A percentile compares a stretch with the other conserved stretches of the same genome.
These are phyloP conservation scores for Saccharomycopsis fibuligera DNA, from an alignment of 805 yeast genomes.

Conservation along the genomic window DNA sequence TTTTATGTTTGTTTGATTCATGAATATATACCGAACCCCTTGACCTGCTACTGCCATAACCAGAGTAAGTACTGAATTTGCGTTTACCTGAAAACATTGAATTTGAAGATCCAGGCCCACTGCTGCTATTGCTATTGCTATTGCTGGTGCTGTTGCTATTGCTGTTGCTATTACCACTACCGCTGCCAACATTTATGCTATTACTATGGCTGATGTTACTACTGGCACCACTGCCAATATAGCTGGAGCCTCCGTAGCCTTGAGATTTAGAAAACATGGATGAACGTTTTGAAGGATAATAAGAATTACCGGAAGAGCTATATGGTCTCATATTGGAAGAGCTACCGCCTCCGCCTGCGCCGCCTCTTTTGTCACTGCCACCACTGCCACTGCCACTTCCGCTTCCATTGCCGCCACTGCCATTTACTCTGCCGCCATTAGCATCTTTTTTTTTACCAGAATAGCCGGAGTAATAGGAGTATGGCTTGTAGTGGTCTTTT, in stretches of 20 bases:
- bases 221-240: constrained; percentile 10
- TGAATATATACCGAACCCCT: constrained; percentile 16
- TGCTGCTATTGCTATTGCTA: constrained; percentile 2
- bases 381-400: background rate
- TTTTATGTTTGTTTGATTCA: constrained; percentile 7
- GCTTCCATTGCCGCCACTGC: background rate
- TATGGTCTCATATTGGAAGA: constrained; percentile 3
- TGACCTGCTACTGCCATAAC: constrained; percentile 1
- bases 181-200: background rate
- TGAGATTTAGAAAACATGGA: constrained; percentile 15
- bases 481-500: constrained; percentile 19
- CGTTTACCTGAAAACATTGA: constrained; percentile 8
- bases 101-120: background rate
- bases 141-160: too few relatives aligned
- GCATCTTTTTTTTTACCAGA: background rate
- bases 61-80: constrained; percentile 1
- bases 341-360: background rate
- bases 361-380: background rate
- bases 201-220: background rate
- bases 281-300: constrained; percentile 3
- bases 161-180: constrained; percentile 2
- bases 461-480: constrained; percentile 13
- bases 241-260: constrained; percentile 2
- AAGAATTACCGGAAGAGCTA: background rate
- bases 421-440: background rate